Base-by-base conservation (phyloP, 2,329 filamentous ascomycete genomes). In the Fusarium sp. region DNA sequence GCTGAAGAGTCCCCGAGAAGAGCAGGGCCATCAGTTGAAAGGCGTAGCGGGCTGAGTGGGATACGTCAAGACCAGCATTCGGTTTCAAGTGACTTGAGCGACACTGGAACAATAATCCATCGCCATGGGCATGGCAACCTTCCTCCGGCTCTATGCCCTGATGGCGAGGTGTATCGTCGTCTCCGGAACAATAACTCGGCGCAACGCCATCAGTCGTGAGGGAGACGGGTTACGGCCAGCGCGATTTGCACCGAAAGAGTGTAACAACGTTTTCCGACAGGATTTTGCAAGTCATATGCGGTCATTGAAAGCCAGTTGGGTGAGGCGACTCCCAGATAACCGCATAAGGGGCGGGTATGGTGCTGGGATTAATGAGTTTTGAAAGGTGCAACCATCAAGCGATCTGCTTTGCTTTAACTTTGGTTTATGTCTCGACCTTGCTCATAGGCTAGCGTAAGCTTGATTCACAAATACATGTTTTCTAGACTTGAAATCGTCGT, bases 1-100 rank as follows among this genome's bases (percentile, higher is more conserved):
- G 75, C 75, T 58, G 23, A 23, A 20, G 62, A 61, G 16, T 74
- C 76, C 33, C n/a, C 34, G 11, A 7, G 16, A n/a, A 14, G 7
- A 20, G 25, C 23, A 34, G 13, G 5, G 14, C 4, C 9, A 4
- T 18, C 13, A 11, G n/a, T 16, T 13, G 25, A 29, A 18, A 18
- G 18, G 6, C 7, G 10, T 14, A 25, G 7, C 14, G 7, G 13
- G 7, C 29, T 29, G 23, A 10, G 23, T n/a, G 4, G 9, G n/a
- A 33, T 23, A 27, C 4, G 4, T 18, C n/a, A 27, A 11, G 13
- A 7, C 42, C 31, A 18, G 11, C 14, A 49, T 34, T 36, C 50
- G 16, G 18, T 36, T 14, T 33, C 18, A 23, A 29, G 38, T 18
- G n/a, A 14, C 25, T 23, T 16, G 53, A 27, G 13, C 40, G 25